Conservation (phyloP, 129 eudicot species). For the Erigeron canadensis region DNA sequence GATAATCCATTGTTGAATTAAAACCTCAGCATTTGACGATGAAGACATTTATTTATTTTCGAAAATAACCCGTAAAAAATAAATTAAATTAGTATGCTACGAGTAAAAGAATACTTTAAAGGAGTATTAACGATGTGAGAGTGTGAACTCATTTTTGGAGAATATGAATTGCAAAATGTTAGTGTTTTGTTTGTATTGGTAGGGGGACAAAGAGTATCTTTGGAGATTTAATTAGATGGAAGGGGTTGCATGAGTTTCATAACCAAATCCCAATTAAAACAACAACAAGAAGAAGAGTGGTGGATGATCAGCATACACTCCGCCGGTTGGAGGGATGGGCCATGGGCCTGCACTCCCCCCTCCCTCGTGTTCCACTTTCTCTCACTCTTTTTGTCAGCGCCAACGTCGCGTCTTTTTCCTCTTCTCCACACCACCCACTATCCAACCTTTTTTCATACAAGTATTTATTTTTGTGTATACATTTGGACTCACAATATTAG, state of each 20-base stretch:
- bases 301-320: constrained; percentile 37
- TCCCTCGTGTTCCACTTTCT: constrained; percentile 21
- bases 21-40: no score
- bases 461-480: no score
- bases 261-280: constrained; percentile 32
- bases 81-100: no score
- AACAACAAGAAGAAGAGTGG: constrained; percentile 11
- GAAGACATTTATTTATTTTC: no score
- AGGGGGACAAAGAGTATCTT: constrained; percentile 35
- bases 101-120: no score
- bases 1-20: no score
- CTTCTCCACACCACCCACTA: constrained; percentile 1
- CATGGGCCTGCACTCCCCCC: background rate
- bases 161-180: background rate
- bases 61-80: no score
- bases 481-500: no score
- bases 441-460: background rate
- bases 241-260: constrained; percentile 32
- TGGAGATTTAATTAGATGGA: constrained; percentile 20
- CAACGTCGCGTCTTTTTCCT: constrained; percentile 31
- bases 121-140: no score
- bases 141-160: background rate
- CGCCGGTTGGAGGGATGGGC: constrained; percentile 45
- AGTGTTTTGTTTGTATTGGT: background rate
- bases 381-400: constrained; percentile 35